Base-by-base conservation (phyloP, 148 eudicot species). In the Arbutus unedo region DNA sequence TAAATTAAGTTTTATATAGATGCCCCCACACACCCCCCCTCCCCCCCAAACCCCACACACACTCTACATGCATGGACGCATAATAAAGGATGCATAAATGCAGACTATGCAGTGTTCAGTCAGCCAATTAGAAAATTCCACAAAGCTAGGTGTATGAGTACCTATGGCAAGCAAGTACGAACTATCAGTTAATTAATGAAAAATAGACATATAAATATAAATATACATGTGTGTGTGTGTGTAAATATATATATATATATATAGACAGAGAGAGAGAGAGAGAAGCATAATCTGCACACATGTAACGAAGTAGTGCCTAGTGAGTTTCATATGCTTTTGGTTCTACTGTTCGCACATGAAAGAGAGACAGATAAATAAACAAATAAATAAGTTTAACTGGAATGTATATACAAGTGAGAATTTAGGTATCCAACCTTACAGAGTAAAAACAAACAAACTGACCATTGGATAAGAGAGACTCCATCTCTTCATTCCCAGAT, bases 391-490 rank as follows among this genome's bases (percentile, higher is more conserved):
- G 67, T 74, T 79, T 82, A 80, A 77, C 49, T 18, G 21, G 8
- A 77, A 87, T 60, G 49, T 64, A 54, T 55, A 82, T 48, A 8
- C 55, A 19, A 74, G 16, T 41, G 79, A 72, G 70, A 5, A 9
- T 48, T 41, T 31, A 76, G 4, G 53, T 50, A 18, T 21, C 19
- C 64, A 49, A 44, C 76, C 13, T 23, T 38, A 38, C 45, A 55
- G 44, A 75, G 64, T 57, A 60, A 53, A 73, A 25, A 73, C 72
- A 38, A 48, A 84, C 25, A 55, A 81, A 59, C 93, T 87, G 67
- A 97, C 99, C 98, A 84, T 94, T 92, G 70, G 93, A 94, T 49
- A 94, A 89, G 81, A 97, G 79, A 85, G 95, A 91, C 80, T 93
- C 93, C 47, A 87, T 64, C 4, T 82, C 95, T 87, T 86, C 91